Base-by-base conservation (phyloP, 371 early-diverging fungal genomes). In the Syncephalastrum racemosum region DNA sequence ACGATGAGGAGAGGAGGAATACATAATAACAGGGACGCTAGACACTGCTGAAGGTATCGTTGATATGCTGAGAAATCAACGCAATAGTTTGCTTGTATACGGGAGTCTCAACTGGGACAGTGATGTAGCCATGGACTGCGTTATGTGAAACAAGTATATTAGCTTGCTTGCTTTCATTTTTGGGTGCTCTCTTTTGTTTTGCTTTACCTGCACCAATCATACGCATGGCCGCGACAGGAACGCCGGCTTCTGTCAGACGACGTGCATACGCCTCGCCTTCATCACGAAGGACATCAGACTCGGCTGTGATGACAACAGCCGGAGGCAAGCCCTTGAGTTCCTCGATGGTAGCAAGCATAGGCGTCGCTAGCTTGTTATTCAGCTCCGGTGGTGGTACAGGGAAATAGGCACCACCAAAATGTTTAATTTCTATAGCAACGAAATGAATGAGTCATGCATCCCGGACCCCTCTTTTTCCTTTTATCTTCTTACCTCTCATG, bases 101-200 rank as follows among this genome's bases (percentile, higher is more conserved):
- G 1, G 57, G 57, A 4, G 58, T 58, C 1, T 48, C 53, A 5
- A 56, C 16, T 12, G 63, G 63, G 1, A 48, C 22, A 44, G 58
- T 47, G 15, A 54, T 31, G 58, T 54, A 66, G 15, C 58, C 62
- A 47, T 66, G 67, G 19, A 59, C 53, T n/a, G 53, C n/a, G 1
- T 39, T 53, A 40, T 16, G n/a, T 14, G 23, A 52, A 50, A 16
- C 36, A 8, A 16, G 4, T 18, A 40, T 16, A 7, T 31, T 31
- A 31, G 36, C 24, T 31, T n/a, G n/a, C n/a, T n/a, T n/a, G n/a
- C 8, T 8, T n/a, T 58, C 54, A 31, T 54, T 13, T 2, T 49
- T 25, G 10, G 58, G 49, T 12, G 36, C 12, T 10, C 10, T 7
- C 10, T 31, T 31, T 8, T 31, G 10, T 2, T 8, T 8, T 4